Base-by-base conservation (phyloP, 2,329 filamentous ascomycete species). In the Trichophyton mentagrophytes region DNA sequence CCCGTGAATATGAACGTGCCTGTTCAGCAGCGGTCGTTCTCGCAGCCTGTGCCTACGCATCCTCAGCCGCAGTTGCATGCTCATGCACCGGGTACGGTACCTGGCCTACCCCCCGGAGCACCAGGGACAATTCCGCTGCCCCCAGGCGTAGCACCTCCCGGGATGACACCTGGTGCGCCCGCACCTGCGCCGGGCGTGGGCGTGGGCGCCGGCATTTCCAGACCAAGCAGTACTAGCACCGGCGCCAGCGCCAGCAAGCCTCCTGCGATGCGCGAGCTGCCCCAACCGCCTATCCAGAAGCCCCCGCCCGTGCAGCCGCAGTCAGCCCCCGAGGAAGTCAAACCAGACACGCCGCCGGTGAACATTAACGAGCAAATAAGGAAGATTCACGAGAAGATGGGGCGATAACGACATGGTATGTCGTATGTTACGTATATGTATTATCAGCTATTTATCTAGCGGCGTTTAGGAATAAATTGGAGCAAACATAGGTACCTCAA, bases 351-450 rank as follows among this genome's bases (percentile, higher is more conserved):
- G 27, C 70, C 72, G 60, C 72, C 67, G 60, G 83, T 88, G 73
- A 92, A 90, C 69, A 85, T 95, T 42, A 87, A 93, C 70, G 90
- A 95, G 72, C 90, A 95, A 76, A 89, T 95, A 64, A 80, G 86
- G 63, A 79, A 82, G 58, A 83, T 87, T 62, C 82, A 85, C 65
- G 78, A 85, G 68, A 83, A 82, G 67, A 80, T 77, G 61, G 72
- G 67, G 62, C 68, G 72, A 66, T 73, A 17, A 30, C 27, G 27
- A 30, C 27, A 5, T 30, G 27, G 27, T 30, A 36, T 25, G 3
- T 47, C 20, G n/a, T 22, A 20, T n/a, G 3, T 25, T 25, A 49
- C 20, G 8, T 27, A 22, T 25, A n/a, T 49, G n/a, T 49, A 49
- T 47, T 47, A 38, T 38, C 33, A 38, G 0, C 11, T 38, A 38